Conservation (phyloP, 257 asterid genomes). For the Fraxinus quadrangulata region DNA sequence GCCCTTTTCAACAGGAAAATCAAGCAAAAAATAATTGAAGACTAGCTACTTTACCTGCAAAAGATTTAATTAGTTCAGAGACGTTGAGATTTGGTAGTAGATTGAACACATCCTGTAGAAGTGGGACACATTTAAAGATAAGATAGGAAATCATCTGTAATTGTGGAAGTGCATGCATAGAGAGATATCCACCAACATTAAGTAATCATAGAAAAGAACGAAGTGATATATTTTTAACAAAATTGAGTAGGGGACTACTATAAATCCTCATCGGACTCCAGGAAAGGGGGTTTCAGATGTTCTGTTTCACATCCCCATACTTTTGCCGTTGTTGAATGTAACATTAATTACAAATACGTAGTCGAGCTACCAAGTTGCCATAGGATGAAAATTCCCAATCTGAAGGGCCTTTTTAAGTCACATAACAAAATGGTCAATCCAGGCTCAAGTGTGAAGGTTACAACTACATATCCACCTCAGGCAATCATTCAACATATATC, state of each 20-base stretch:
- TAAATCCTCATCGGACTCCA: not conserved
- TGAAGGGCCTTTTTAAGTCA: not conserved
- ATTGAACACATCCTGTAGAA: slow-evolving; percentile 81
- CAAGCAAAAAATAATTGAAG: not conserved
- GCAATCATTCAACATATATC: not conserved
- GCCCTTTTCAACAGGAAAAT: not conserved
- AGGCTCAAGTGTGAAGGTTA: not conserved
- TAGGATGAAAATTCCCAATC: not conserved
- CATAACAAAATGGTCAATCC: not conserved
- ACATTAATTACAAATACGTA: not conserved
- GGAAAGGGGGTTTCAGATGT: slow-evolving; percentile 1
- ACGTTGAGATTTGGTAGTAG: slow-evolving; percentile 91
- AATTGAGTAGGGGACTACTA: not conserved
- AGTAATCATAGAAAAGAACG: not conserved
- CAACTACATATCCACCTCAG: not conserved
- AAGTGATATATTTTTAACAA: not conserved
- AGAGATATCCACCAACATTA: not conserved
- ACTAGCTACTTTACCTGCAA: slow-evolving; percentile 58
- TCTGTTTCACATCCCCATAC: not conserved
- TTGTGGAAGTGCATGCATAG: not conserved
- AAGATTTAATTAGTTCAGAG: slow-evolving; percentile 72
- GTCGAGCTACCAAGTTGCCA: not conserved
- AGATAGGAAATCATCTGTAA: not conserved
- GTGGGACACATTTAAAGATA: slow-evolving; percentile 26
- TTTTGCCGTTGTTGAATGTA: not conserved